Percentiles rank a stretch among this genome's conserved stretches.
Evolutionary conservation across 2,329 filamentous ascomycete genomes (phyloP).

Genomic region (Penicillium aurantiogriseum): DNA sequence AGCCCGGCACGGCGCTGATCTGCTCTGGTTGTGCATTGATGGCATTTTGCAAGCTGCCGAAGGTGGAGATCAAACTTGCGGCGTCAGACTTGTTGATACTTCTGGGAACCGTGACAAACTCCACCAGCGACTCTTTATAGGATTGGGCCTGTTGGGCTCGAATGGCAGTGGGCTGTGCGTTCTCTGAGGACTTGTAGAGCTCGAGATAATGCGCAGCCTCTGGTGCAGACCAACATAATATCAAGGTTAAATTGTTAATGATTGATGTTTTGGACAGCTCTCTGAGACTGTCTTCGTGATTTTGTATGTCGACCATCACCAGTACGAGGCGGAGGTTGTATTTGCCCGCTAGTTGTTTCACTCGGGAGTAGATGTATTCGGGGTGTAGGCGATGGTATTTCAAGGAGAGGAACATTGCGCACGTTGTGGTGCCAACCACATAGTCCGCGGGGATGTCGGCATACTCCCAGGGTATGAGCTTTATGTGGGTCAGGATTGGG

Average conservation of each 20-base stretch:
- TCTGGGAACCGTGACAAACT: slow-evolving; percentile 87
- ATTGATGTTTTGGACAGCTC: slow-evolving; percentile 90
- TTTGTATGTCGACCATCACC: slow-evolving; percentile 90
- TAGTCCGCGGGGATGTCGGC: slow-evolving; percentile 96
- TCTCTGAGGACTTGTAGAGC: slow-evolving; percentile 90
- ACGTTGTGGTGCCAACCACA: slow-evolving; percentile 80
- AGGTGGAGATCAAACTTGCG: slow-evolving; percentile 82
- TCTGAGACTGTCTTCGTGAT: slow-evolving; percentile 84
- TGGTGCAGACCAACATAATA: slow-evolving; percentile 90
- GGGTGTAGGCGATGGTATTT: slow-evolving; percentile 98
- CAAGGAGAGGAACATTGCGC: slow-evolving; percentile 86
- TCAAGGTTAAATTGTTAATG: slow-evolving; percentile 86
- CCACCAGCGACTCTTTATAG: slow-evolving; percentile 82
- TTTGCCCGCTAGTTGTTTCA: slow-evolving; percentile 77
- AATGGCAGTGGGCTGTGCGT: slow-evolving; percentile 78
- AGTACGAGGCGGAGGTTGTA: slow-evolving; percentile 85
- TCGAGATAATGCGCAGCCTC: slow-evolving; percentile 94
- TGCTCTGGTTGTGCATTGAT: slow-evolving; percentile 87
- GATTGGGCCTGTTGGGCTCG: slow-evolving; percentile 77
- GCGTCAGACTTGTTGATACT: slow-evolving; percentile 95
- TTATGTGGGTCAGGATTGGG: slow-evolving; percentile 79
- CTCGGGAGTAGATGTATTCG: slow-evolving; percentile 95
- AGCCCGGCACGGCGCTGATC: slow-evolving; percentile 79
- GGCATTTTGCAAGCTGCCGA: slow-evolving; percentile 82
- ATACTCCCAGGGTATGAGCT: slow-evolving; percentile 89